Evolutionary conservation across 2,329 filamentous ascomycete species (phyloP).

Genomic region (Apiospora pterosperma): DNA sequence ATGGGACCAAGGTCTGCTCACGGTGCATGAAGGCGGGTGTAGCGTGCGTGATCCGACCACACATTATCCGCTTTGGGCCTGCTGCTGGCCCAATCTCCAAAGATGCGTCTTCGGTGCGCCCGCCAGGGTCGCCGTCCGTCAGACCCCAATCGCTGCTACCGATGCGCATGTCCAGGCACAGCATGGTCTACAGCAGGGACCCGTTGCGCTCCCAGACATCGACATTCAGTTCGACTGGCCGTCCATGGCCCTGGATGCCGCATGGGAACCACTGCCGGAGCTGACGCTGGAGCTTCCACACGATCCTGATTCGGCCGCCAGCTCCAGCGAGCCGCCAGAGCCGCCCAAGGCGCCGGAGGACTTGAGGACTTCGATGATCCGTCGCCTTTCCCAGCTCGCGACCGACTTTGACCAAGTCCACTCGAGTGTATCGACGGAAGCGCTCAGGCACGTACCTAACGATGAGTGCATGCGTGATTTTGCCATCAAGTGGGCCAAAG

Average conservation of each 20-base stretch:
- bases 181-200: conserved; percentile 11
- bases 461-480: conserved; percentile 19
- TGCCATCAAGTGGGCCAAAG: conserved; percentile 18
- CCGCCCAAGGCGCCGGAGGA: conserved; percentile 7
- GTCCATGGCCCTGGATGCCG: conserved; percentile 8
- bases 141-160: not conserved
- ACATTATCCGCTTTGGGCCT: conserved; percentile 8
- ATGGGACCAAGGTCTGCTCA: conserved; percentile 32
- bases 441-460: conserved; percentile 21
- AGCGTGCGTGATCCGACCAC: conserved; percentile 26
- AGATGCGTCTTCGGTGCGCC: not conserved
- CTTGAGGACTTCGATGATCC: conserved; percentile 18
- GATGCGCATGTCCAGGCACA: not conserved
- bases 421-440: conserved; percentile 13
- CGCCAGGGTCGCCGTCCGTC: not conserved
- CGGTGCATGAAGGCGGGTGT: conserved; percentile 39
- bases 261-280: conserved; percentile 8
- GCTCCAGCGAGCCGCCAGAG: not conserved
- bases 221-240: conserved; percentile 20
- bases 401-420: conserved; percentile 23
- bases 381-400: conserved; percentile 4
- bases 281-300: not conserved
- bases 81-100: not conserved
- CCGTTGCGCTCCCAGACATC: conserved; percentile 6
- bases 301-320: not conserved